phyloP scores from a whole-genome alignment of 257 asterid genomes.

The Solanum rostratum region DNA sequence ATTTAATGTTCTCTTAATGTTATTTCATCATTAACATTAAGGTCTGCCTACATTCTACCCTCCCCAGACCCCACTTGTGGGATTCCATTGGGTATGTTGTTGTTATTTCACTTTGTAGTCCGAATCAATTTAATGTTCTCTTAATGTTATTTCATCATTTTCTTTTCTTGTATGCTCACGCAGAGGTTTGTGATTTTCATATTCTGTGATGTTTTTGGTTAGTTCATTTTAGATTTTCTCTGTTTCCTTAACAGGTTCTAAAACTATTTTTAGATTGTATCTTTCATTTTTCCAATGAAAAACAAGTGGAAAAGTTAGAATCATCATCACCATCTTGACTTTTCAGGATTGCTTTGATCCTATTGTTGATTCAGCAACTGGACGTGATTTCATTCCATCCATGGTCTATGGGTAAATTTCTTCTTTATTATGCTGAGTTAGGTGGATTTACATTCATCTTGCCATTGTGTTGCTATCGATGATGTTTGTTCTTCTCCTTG shows the following conservation, averaged over 20 bases:
- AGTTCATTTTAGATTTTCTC: background rate
- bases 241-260: background rate
- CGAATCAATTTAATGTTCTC: background rate
- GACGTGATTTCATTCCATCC: slow-evolving; percentile 94
- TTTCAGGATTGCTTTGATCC: slow-evolving; percentile 92
- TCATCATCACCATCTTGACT: background rate
- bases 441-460: background rate
- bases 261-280: background rate
- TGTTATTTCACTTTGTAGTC: background rate
- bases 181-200: background rate
- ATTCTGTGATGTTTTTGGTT: background rate
- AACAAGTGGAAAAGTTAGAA: background rate
- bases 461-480: background rate
- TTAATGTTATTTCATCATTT: background rate
- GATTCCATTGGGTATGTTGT: no score
- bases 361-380: slow-evolving; percentile 85
- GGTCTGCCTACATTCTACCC: no score
- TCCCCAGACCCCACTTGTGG: no score
- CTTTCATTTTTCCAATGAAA: background rate
- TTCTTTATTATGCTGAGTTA: background rate
- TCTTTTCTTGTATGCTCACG: background rate
- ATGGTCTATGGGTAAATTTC: slow-evolving; percentile 81
- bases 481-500: background rate
- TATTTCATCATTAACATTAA: background rate
- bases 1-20: background rate